Percentiles rank a stretch among this genome's conserved stretches.
These are phyloP conservation scores for Tetracladium setigerum DNA, from an alignment of 495 filamentous ascomycete genomes.

Conservation along the genomic window DNA sequence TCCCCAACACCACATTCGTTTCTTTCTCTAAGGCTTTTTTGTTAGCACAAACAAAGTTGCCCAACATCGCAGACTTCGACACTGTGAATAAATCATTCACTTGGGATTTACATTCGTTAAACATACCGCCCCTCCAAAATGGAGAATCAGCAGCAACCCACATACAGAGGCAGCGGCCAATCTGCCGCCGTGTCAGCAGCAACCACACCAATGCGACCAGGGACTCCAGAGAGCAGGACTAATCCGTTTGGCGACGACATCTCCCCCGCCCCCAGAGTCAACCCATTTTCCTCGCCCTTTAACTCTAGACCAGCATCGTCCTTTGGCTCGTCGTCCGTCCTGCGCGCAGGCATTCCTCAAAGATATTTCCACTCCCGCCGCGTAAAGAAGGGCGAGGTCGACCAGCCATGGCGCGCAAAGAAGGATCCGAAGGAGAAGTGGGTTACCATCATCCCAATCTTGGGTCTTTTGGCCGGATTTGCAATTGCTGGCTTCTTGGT, in stretches of 20 bases:
- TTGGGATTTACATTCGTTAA: too few species aligned
- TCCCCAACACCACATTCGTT: too few species aligned
- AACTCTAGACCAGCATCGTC: constrained; percentile 47
- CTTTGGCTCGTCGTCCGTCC: constrained; percentile 38
- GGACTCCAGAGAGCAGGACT: constrained; percentile 20
- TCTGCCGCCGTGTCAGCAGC: constrained; percentile 9
- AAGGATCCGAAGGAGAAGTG: constrained; percentile 76
- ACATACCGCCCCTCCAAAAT: too few species aligned
- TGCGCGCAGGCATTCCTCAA: constrained; percentile 28
- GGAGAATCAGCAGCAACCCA: constrained; percentile 9
- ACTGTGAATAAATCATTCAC: too few species aligned
- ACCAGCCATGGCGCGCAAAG: constrained; percentile 62
- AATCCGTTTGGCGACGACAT: constrained; percentile 23
- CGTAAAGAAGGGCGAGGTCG: constrained; percentile 59
- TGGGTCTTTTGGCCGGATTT: constrained; percentile 60
- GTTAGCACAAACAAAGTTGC: too few species aligned
- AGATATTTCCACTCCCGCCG: constrained; percentile 71
- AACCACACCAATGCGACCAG: constrained; percentile 18
- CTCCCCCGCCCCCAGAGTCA: constrained; percentile 23
- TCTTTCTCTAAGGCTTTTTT: too few species aligned
- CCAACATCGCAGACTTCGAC: too few species aligned
- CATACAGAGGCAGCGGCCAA: constrained; percentile 12
- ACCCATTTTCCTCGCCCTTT: constrained; percentile 53
- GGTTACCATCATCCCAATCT: constrained; percentile 69
- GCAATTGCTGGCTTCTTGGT: constrained; percentile 59